These are phyloP conservation scores for Sarcodon aspratus DNA, from an alignment of 768 basidiomycete species.

Conservation along the genomic window DNA sequence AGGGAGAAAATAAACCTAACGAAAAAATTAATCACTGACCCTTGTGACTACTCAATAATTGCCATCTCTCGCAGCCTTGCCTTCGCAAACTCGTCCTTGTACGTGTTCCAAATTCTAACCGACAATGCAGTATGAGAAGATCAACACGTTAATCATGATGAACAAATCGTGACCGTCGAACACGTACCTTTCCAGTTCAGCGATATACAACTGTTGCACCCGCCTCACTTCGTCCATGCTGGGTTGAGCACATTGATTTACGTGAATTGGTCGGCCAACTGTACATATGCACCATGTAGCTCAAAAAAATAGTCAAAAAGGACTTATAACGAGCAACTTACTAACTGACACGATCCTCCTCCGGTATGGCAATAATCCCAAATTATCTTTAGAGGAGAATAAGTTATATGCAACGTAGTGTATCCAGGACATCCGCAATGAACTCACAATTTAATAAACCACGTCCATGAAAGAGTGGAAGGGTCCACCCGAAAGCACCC, in stretches of 20 bases:
- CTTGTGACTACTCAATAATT: slow-evolving; percentile 50
- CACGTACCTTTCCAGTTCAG: slow-evolving; percentile 77
- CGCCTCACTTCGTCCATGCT: slow-evolving; percentile 69
- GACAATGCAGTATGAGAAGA: neutral
- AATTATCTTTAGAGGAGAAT: slow-evolving; percentile 57
- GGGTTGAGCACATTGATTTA: slow-evolving; percentile 68
- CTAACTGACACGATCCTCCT: slow-evolving; percentile 93
- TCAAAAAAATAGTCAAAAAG: neutral
- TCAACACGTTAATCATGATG: neutral
- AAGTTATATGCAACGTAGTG: neutral
- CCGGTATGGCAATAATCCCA: slow-evolving; percentile 93
- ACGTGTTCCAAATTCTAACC: slow-evolving; percentile 85
- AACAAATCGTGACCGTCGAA: neutral
- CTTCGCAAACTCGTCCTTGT: slow-evolving; percentile 90
- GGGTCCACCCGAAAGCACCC: slow-evolving; percentile 85
- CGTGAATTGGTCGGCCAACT: slow-evolving; percentile 89
- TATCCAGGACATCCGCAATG: neutral
- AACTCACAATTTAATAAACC: slow-evolving; percentile 85
- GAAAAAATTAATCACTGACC: neutral
- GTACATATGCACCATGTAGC: neutral
- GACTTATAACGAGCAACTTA: slow-evolving; percentile 33
- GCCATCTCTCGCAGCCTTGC: slow-evolving; percentile 66
- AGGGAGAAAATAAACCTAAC: neutral
- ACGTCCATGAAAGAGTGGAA: slow-evolving; percentile 95
- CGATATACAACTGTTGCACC: slow-evolving; percentile 81